These are phyloP conservation scores for Pouteria glomerata DNA, from an alignment of 148 eudicot genomes.

Conservation along the genomic window DNA sequence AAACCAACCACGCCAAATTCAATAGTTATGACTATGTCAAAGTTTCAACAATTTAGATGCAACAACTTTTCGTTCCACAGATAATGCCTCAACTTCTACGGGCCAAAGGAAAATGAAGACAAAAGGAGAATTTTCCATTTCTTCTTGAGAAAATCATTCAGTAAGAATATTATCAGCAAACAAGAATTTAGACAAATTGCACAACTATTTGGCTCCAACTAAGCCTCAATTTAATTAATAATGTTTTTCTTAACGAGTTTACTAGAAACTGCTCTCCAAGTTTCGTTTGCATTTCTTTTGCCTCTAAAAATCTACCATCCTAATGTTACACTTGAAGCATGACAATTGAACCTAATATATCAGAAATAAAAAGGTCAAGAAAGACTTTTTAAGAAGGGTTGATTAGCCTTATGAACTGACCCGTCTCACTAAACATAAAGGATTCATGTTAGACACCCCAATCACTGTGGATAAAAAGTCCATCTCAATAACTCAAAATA, in stretches of 20 bases:
- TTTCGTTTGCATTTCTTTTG: not conserved
- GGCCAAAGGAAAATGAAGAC: not conserved
- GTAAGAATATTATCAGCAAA: not conserved
- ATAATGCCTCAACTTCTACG: not conserved
- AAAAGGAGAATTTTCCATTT: not conserved
- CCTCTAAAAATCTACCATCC: not conserved
- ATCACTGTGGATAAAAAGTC: too few relatives aligned
- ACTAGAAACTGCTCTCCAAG: not conserved
- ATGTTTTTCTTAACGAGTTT: not conserved
- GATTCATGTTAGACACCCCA: too few relatives aligned
- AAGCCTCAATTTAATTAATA: not conserved
- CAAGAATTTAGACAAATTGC: not conserved
- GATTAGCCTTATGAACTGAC: not conserved
- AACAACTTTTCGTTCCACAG: not conserved
- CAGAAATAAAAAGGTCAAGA: not conserved
- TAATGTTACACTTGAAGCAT: not conserved
- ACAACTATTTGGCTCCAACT: not conserved
- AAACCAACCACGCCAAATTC: too few relatives aligned
- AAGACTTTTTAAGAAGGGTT: not conserved
- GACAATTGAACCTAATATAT: not conserved
- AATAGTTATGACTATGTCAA: too few relatives aligned
- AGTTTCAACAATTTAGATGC: not conserved
- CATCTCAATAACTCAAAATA: too few relatives aligned
- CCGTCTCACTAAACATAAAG: too few relatives aligned
- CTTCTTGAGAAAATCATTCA: not conserved